A percentile compares a stretch with the other conserved stretches of the same genome.
These are phyloP conservation scores for Elymus sibiricus DNA, from an alignment of 176 grass and related monocot species.

Conservation along the genomic window DNA sequence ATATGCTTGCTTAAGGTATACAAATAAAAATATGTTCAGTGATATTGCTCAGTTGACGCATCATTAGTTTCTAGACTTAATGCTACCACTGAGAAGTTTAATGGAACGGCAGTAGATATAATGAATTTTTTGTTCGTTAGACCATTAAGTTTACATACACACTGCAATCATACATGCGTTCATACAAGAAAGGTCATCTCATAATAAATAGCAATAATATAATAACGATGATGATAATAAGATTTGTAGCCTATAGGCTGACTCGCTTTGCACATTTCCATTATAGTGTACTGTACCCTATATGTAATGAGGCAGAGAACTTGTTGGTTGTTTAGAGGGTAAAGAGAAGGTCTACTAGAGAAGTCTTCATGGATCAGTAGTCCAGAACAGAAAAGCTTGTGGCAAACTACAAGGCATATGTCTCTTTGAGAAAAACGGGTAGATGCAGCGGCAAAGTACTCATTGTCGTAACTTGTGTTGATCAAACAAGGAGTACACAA, in stretches of 20 bases:
- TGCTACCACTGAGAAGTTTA: not conserved
- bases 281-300: slow-evolving; percentile 5
- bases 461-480: slow-evolving; percentile 19
- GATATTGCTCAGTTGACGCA: not conserved
- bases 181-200: not conserved
- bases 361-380: slow-evolving; percentile 15
- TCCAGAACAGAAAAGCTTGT: not conserved
- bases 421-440: slow-evolving; percentile 23
- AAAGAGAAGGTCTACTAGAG: slow-evolving; percentile 6
- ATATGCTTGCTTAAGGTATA: slow-evolving; percentile 18
- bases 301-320: not conserved
- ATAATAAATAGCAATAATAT: not conserved
- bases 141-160: not conserved
- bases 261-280: slow-evolving; percentile 3
- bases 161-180: not conserved
- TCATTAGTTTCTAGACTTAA: not conserved
- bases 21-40: not conserved
- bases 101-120: not conserved
- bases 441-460: slow-evolving; percentile 20
- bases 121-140: not conserved
- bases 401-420: not conserved
- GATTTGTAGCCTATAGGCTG: not conserved
- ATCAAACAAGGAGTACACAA: slow-evolving; percentile 21
- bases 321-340: not conserved
- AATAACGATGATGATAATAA: not conserved